phyloP scores from a whole-genome alignment of 2,329 filamentous ascomycete species.

The Trichophyton benhamiae region DNA sequence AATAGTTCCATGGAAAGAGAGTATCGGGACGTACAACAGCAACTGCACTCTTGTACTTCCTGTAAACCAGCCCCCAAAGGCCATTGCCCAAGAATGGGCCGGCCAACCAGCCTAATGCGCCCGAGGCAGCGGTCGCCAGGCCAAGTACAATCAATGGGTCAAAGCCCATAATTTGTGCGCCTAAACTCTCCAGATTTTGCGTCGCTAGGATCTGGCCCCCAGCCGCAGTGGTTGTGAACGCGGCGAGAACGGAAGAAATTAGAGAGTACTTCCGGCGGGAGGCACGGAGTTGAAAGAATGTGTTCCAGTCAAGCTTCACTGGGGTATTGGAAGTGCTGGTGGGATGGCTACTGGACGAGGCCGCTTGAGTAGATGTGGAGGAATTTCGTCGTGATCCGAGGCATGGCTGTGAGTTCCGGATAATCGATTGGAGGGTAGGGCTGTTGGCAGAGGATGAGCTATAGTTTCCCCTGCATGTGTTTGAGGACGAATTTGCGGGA shows the following conservation, averaged over 20 bases:
- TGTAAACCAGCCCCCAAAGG: conserved; percentile 65
- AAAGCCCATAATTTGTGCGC: conserved; percentile 60
- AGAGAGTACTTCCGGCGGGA: conserved; percentile 75
- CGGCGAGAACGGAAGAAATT: conserved; percentile 57
- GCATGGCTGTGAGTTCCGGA: background rate
- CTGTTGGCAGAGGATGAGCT: background rate
- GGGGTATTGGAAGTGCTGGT: background rate
- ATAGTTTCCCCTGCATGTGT: background rate
- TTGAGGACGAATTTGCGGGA: background rate
- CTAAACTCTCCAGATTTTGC: conserved; percentile 54
- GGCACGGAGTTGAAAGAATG: conserved; percentile 81
- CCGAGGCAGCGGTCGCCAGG: conserved; percentile 61
- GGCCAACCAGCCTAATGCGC: conserved; percentile 74
- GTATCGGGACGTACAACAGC: conserved; percentile 38
- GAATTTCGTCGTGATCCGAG: background rate
- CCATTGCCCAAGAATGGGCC: conserved; percentile 72
- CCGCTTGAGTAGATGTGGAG: background rate
- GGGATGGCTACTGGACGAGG: background rate
- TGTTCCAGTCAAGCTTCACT: conserved; percentile 64
- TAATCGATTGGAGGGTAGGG: background rate
- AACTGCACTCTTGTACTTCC: conserved; percentile 59
- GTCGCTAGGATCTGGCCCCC: conserved; percentile 48
- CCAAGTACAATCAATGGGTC: conserved; percentile 82
- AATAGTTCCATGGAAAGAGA: background rate
- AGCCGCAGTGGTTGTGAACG: conserved; percentile 46